A percentile compares a stretch with the other conserved stretches of the same genome.
phyloP scores from a whole-genome alignment of 2,329 filamentous ascomycete species.

The Penicillium aurantiogriseum region DNA sequence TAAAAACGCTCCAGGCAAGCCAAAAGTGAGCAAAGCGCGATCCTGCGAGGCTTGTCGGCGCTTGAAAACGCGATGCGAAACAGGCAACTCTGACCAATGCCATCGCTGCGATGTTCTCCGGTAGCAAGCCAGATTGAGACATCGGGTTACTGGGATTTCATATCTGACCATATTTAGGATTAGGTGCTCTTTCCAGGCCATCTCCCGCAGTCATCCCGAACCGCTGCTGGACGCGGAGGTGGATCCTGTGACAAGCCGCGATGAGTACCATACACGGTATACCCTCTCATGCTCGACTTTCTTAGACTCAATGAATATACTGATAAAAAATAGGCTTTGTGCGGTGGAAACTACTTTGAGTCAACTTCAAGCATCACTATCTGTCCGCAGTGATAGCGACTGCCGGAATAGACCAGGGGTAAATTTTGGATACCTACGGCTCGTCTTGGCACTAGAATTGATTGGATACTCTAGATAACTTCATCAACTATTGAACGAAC shows the following conservation, averaged over 20 bases:
- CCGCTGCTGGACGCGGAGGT: not conserved
- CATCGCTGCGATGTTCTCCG: constrained; percentile 17
- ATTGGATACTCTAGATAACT: not conserved
- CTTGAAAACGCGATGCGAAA: constrained; percentile 1
- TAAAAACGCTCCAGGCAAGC: not conserved
- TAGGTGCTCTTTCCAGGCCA: not conserved
- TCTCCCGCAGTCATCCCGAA: not conserved
- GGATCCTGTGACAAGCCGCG: not conserved
- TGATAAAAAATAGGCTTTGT: not conserved
- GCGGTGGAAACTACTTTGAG: not conserved
- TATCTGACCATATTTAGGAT: not conserved
- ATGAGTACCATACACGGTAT: not conserved
- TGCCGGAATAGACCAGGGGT: not conserved
- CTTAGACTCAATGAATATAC: not conserved
- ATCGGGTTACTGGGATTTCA: not conserved
- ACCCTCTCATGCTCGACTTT: accelerated
- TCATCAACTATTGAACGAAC: constrained; percentile 11
- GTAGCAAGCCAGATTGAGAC: not conserved
- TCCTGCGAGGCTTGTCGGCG: not conserved
- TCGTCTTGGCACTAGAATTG: not conserved
- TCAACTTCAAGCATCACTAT: not conserved
- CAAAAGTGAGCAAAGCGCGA: not conserved
- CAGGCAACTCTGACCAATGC: constrained; percentile 4
- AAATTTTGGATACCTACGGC: not conserved
- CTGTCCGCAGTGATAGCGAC: not conserved